Conservation (phyloP, 768 basidiomycete genomes). For the Brasilioporus rufonigricans region DNA sequence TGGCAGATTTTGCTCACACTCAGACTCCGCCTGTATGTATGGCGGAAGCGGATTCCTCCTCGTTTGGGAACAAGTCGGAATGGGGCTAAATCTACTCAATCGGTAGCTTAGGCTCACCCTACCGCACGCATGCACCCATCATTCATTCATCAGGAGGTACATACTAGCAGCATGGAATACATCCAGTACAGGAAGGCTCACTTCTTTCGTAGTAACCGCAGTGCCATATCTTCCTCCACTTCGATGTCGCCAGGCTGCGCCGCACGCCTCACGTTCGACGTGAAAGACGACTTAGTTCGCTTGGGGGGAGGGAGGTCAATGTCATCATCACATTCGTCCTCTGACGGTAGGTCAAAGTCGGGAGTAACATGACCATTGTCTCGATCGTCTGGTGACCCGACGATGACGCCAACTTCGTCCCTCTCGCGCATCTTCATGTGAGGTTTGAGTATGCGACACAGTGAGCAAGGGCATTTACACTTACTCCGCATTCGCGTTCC, state of each 20-base stretch:
- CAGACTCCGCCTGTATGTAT: conserved; percentile 5
- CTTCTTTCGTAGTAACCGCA: conserved; percentile 48
- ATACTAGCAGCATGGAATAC: conserved; percentile 1
- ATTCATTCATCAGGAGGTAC: neutral
- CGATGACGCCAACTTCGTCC: conserved; percentile 20
- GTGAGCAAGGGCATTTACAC: neutral
- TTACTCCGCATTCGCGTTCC: conserved; percentile 56
- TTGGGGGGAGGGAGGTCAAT: conserved; percentile 29
- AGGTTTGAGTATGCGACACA: neutral
- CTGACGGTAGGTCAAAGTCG: conserved; percentile 54
- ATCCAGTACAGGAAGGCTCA: conserved; percentile 15
- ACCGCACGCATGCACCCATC: neutral
- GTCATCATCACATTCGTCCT: conserved; percentile 33
- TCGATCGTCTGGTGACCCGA: conserved; percentile 42
- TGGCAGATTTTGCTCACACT: conserved; percentile 14
- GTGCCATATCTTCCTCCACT: conserved; percentile 64
- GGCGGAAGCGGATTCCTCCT: too few species aligned
- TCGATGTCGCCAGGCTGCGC: conserved; percentile 35
- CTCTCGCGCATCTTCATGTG: conserved; percentile 22
- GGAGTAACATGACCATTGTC: conserved; percentile 76
- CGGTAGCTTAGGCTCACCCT: neutral
- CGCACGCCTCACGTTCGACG: conserved; percentile 29
- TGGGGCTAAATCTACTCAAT: neutral
- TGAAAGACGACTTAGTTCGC: conserved; percentile 27
- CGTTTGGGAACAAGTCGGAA: neutral